Evolutionary conservation across 768 basidiomycete species (phyloP).

Genomic region (Pleurotus sapidus): DNA sequence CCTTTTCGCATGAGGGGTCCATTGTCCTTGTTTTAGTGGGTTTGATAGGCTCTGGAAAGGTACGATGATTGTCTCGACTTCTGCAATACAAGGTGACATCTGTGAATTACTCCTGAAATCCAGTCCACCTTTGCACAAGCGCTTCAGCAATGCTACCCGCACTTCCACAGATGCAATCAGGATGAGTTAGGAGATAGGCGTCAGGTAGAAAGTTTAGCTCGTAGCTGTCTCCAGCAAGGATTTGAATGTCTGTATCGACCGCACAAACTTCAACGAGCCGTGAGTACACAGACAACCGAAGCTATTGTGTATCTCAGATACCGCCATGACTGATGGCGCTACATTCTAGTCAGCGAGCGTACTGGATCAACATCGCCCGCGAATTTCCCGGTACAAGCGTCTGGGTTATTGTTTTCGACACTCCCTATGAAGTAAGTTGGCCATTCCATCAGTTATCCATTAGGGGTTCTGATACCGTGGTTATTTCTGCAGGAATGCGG

Average conservation of each 20-base stretch:
- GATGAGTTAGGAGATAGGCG: conserved; percentile 73
- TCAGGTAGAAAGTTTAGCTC: conserved; percentile 59
- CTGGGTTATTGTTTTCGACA: conserved; percentile 79
- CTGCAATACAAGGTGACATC: background rate
- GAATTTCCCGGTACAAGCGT: conserved; percentile 60
- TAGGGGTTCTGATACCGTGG: background rate
- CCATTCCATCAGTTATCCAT: conserved; percentile 1
- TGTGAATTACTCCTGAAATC: conserved; percentile 12
- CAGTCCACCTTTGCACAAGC: conserved; percentile 69
- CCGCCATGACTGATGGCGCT: background rate
- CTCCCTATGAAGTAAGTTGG: conserved; percentile 63
- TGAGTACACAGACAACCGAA: conserved; percentile 30
- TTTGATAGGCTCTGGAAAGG: conserved; percentile 74
- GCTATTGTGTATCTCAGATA: conserved; percentile 13
- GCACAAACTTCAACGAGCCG: conserved; percentile 72
- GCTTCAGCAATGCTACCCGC: conserved; percentile 57
- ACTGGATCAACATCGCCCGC: conserved; percentile 74
- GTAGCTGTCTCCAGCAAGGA: conserved; percentile 50
- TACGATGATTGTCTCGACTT: conserved; percentile 21
- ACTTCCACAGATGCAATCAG: conserved; percentile 72
- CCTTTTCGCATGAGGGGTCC: conserved; percentile 26
- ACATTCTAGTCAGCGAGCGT: conserved; percentile 54
- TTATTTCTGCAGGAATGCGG: conserved; percentile 49
- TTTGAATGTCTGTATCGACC: conserved; percentile 75
- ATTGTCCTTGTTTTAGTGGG: conserved; percentile 73